Evolutionary conservation across 192 early-diverging fungal species (phyloP), one percentile per base, ranked within the genome.

Genomic region (Phlyctochytrium arcticum): DNA sequence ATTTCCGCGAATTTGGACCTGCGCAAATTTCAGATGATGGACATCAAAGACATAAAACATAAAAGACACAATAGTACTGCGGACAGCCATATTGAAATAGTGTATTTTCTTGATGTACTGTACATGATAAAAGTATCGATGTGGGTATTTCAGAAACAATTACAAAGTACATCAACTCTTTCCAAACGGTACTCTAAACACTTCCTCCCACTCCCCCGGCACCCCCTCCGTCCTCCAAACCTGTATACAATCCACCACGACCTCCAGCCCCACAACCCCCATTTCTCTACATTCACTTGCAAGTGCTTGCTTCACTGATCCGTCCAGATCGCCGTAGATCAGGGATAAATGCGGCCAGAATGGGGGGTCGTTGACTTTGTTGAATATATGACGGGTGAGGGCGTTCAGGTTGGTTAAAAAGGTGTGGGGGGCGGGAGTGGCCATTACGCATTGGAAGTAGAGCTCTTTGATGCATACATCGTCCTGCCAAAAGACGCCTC

Each of bases 401-500:
- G 44, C 55, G 42, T 72, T 57, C 35, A 76, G 44, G 2, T 6
- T 17, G 36, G 61, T 51, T 6, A 76, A 62, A 19, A 21, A 44
- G 9, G 26, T 5, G 3, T 39, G 59, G 42, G 67, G 61, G 21
- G 33, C 61, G 29, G 60, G 54, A n/a, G 61, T 69, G 7, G 70
- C 69, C 57, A 71, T 69, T 34, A 76, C 58, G 48, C 69, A 72
- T 39, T 72, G 75, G 46, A 69, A 76, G 62, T 46, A 76, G 24
- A 50, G 34, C 21, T 57, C 61, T 54, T 66, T 65, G 19, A 59
- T 67, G 15, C 49, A 62, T 47, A 75, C 60, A 8, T 68, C 57
- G 56, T 23, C 15, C 56, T 57, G 56, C 12, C 15, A n/a, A 5
- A 30, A 53, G 24, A 29, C 23, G 17, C 24, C 1, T 44, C 17